Evolutionary conservation across 2,329 filamentous ascomycete species (phyloP), one percentile per base, ranked within the genome.

Genomic region (Harringtonia aguacate): DNA sequence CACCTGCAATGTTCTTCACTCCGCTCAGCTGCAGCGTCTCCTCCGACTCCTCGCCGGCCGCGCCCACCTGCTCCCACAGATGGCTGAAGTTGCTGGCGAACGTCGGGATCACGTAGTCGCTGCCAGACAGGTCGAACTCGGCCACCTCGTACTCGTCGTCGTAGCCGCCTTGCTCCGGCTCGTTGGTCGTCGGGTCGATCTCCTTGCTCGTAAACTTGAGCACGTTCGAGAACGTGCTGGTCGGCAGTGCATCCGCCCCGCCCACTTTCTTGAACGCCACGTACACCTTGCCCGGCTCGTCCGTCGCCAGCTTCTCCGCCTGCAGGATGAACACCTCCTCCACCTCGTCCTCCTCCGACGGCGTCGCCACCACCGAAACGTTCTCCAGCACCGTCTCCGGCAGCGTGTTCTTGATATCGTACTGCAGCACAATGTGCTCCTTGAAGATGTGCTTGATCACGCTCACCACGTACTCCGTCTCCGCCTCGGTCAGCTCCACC

Each of bases 201-300:
- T 98, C 92, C 68, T 95, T 97, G 70, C 84, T 92, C 17, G 88
- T 95, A 62, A 98, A 98, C 66, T 92, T 95, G 59, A 98, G 82
- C 33, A 86, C 70, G 64, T 97, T 98, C 52, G 86, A 87, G 64
- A 98, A 94, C 35, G 79, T 84, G 42, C 83, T 80, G 20, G 84
- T 72, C 5, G 88, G 81, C 61, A 94, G 82, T n/a, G 82, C 76
- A 36, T 69, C 73, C 55, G 87, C 85, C 45, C 86, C 88, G 47
- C 74, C 77, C 24, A 79, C 66, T 62, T 94, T 92, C 66, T 84
- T 86, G 72, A 98, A 95, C 3, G 88, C 88, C 34, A 95, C 92
- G 59, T 95, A 98, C 34, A 97, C 82, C 54, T 88, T 90, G 47
- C 92, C 92, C 0, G 89, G 87, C 61, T 90, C 84, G 58, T 95